Evolutionary conservation across 2,329 filamentous ascomycete genomes (phyloP).

Genomic region (Claviceps sp.): DNA sequence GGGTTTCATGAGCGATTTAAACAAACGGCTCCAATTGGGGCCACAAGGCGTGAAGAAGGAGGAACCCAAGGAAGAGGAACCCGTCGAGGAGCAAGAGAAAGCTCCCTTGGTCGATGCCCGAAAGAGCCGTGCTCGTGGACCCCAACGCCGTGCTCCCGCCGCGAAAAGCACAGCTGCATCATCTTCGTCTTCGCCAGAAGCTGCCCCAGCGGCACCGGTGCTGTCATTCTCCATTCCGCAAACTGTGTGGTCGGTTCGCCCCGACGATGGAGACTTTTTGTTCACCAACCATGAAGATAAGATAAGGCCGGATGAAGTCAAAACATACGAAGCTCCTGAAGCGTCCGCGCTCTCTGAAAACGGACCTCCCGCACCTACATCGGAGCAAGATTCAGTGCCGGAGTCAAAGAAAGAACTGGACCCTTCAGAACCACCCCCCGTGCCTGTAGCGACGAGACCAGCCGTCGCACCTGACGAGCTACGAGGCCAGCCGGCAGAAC

Average conservation of each 20-base stretch:
- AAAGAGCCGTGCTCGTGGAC: conserved; percentile 80
- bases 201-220: conserved; percentile 16
- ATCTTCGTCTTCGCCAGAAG: conserved; percentile 14
- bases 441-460: neutral
- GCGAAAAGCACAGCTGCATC: conserved; percentile 28
- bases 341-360: neutral
- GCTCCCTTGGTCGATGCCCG: conserved; percentile 76
- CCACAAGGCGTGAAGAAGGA: conserved; percentile 70
- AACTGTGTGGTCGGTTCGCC: conserved; percentile 39
- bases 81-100: conserved; percentile 49
- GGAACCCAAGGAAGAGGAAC: conserved; percentile 45
- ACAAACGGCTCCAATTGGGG: conserved; percentile 75
- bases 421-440: neutral
- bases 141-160: conserved; percentile 58
- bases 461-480: conserved; percentile 2
- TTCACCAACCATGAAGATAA: conserved; percentile 11
- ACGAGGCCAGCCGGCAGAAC: neutral
- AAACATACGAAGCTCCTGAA: conserved; percentile 1
- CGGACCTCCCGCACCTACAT: neutral
- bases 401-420: neutral
- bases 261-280: conserved; percentile 31
- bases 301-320: conserved; percentile 4
- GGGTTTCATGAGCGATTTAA: conserved; percentile 85
- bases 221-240: conserved; percentile 34
- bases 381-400: conserved; percentile 2